Percentiles rank a stretch among this genome's conserved stretches.
These are phyloP conservation scores for Penicillium canescens DNA, from an alignment of 495 filamentous ascomycete genomes.

Conservation along the genomic window DNA sequence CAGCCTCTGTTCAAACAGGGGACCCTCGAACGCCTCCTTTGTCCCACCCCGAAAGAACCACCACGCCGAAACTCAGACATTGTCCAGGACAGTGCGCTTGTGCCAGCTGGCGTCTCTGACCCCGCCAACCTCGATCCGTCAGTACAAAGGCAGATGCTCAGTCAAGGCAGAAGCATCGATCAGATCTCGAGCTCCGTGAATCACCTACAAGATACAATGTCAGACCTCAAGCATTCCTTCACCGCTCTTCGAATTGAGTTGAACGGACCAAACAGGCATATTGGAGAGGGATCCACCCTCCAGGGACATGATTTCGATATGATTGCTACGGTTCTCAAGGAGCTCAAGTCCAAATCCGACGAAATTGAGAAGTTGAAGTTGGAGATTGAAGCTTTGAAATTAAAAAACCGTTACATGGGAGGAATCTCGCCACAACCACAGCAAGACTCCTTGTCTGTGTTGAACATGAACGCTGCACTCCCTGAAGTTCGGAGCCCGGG, in stretches of 20 bases:
- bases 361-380: slow-evolving; percentile 48
- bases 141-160: slow-evolving; percentile 41
- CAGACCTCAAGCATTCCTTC: slow-evolving; percentile 46
- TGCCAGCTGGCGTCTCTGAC: slow-evolving; percentile 26
- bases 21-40: slow-evolving; percentile 32
- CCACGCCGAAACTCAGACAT: slow-evolving; percentile 19
- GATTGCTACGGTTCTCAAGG: slow-evolving; percentile 45
- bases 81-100: slow-evolving; percentile 27
- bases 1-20: slow-evolving; percentile 42
- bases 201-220: slow-evolving; percentile 47
- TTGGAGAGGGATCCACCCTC: slow-evolving; percentile 13
- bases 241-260: slow-evolving; percentile 45
- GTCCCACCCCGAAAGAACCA: slow-evolving; percentile 26
- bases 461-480: slow-evolving; percentile 14
- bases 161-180: slow-evolving; percentile 44
- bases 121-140: slow-evolving; percentile 18
- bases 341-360: slow-evolving; percentile 45
- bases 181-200: slow-evolving; percentile 47
- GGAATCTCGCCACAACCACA: slow-evolving; percentile 19
- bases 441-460: slow-evolving; percentile 5
- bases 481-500: slow-evolving; percentile 42
- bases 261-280: slow-evolving; percentile 29
- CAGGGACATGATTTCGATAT: slow-evolving; percentile 36
- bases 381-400: slow-evolving; percentile 46
- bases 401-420: slow-evolving; percentile 42